Evolutionary conservation across 2,329 filamentous ascomycete species (phyloP), one percentile per base, ranked within the genome.

Genomic region (Graphilbum fragrans): DNA sequence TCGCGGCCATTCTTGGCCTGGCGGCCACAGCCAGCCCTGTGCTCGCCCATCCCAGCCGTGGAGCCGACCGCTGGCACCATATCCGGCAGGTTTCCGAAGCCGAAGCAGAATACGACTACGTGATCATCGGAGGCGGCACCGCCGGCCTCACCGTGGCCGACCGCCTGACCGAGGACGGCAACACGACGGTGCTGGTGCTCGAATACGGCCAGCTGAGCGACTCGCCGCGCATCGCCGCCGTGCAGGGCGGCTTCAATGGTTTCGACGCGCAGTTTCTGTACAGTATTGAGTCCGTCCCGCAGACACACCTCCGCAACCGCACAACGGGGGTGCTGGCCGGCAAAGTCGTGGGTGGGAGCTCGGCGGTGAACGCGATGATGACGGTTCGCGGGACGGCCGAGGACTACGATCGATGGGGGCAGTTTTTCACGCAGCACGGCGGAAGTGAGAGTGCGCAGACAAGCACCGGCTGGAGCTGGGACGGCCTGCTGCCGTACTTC

Each of bases 281-380:
- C 42, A 39, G 44, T 45, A 53, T 55, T 32, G 42, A 40, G 38
- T 57, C 56, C 1, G 52, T 54, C n/a, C 56, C 55, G 1, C 54
- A 58, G 29, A 41, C 37, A 5, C 47, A 53, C 39, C 46, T 57
- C 16, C 37, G 44, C 20, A 53, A 53, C 49, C 47, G 49, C n/a
- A 51, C 46, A 9, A 49, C 49, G 2, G 33, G 38, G 0, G 54
- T 55, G 0, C 35, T 51, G 9, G 45, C 50, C 5, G 55, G 52
- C 1, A 55, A 52, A 31, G 52, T 57, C 0, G 51, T 65, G 0
- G 63, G 62, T 18, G 62, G 63, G 9, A 56, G 57, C 2, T 61
- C 58, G 1, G 55, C 58, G 9, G 52, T 60, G 7, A 62, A 62
- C 43, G 60, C 55, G 17, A 51, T 61, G 52, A 54, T 60, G 17